phyloP scores from a whole-genome alignment of 129 eudicot species.

The Sambucus nigra region DNA sequence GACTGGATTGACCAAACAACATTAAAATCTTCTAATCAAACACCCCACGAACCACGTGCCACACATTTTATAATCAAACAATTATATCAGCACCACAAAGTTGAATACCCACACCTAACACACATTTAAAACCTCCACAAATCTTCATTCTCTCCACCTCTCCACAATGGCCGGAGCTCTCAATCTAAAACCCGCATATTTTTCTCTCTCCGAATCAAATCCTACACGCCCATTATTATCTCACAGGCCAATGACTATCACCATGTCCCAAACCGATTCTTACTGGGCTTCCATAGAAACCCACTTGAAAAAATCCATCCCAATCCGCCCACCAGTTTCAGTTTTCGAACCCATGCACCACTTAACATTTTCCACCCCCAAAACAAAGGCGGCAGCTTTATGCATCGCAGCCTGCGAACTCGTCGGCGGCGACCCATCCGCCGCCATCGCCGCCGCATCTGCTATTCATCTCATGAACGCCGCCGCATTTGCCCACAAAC shows the following conservation, averaged over 20 bases:
- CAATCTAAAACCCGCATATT: neutral
- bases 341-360: conserved; percentile 69
- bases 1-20: too few species aligned
- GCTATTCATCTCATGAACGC: conserved; percentile 67
- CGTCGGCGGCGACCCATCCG: conserved; percentile 43
- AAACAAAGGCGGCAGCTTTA: conserved; percentile 36
- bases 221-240: conserved; percentile 13
- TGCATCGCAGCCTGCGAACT: conserved; percentile 73
- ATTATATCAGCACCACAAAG: too few species aligned
- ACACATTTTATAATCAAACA: too few species aligned
- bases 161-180: conserved; percentile 37
- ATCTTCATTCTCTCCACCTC: too few species aligned
- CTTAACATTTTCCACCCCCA: conserved; percentile 48
- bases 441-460: conserved; percentile 50
- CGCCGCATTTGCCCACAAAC: conserved; percentile 32
- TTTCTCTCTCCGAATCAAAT: conserved; percentile 9
- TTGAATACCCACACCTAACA: too few species aligned
- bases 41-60: too few species aligned
- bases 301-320: conserved; percentile 38
- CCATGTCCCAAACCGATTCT: conserved; percentile 22
- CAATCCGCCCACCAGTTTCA: conserved; percentile 29
- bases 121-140: too few species aligned
- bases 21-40: too few species aligned
- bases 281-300: conserved; percentile 40
- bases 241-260: neutral